Base-by-base conservation (phyloP, 768 basidiomycete species). In the Sporobolomyces roseus region DNA sequence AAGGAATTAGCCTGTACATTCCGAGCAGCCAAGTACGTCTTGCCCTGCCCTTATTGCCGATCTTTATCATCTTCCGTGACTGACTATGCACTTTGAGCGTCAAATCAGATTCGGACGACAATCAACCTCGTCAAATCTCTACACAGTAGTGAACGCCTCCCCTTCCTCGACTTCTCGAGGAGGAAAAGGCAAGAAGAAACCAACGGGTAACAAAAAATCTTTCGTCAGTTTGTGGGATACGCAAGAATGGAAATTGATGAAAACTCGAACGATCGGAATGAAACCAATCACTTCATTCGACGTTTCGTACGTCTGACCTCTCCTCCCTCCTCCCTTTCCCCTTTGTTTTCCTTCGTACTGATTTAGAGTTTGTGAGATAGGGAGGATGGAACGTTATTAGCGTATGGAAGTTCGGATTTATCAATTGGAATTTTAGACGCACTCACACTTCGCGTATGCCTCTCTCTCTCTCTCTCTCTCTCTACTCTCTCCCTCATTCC, bases 231-330 rank as follows among this genome's bases (percentile, higher is more conserved):
- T 70, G 35, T 94, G 88, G 91, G 85, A 87, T 73, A 82, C 86
- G 19, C 76, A 83, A 25, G 83, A 83, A 3, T 91, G 91, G 89
- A 83, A 82, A 23, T 79, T 86, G 8, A 82, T 85, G 8, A 86
- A 85, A 66, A 81, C 82, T 29, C 83, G 87, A 63, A 90, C 91
- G 76, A 81, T 93, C 6, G 85, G 87, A 32, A 88, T 88, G 67
- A 86, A 87, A 70, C 87, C 88, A 25, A 75, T 96, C 35, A 97
- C 94, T 16, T 89, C 87, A 74, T 88, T 98, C 76, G 91, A 91
- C 76, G 79, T 65, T 58, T 41, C 59, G 63, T 36, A 36, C 23
- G 59, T 41, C 38, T 41, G n/a, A n/a, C 38, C 38, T 17, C 9
- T 41, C 38, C 38, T 41, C 17, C 17, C 38, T 17, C 38, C 17